A percentile compares a stretch with the other conserved stretches of the same genome.
Conservation (phyloP, 768 basidiomycete genomes). For the Daedaleopsis nitida region DNA sequence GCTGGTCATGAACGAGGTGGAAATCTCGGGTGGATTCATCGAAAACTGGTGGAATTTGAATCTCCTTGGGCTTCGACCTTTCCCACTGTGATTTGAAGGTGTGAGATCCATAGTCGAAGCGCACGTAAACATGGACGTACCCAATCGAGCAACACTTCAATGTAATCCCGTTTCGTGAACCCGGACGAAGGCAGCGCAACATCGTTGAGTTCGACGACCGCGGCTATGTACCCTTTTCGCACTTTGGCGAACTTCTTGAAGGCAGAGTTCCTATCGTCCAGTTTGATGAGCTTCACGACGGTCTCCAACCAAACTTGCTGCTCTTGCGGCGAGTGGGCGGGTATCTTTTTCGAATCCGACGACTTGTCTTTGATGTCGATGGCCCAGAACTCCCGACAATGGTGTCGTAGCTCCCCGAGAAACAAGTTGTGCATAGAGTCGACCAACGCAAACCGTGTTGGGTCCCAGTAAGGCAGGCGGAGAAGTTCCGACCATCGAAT, state of each 20-base stretch:
- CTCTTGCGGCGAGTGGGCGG: not conserved
- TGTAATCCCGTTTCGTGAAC: not conserved
- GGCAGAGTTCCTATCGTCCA: too few relatives aligned
- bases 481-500: conserved; percentile 33
- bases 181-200: not conserved
- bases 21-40: not conserved
- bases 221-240: not conserved
- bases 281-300: not conserved
- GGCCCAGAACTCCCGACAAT: conserved; percentile 31
- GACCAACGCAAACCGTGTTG: conserved; percentile 31
- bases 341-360: not conserved
- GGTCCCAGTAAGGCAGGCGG: conserved; percentile 43
- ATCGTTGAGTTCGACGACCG: not conserved
- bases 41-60: not conserved
- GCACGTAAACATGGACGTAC: not conserved
- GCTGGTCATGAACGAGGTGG: not conserved
- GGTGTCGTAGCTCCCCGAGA: conserved; percentile 37
- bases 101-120: not conserved
- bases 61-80: not conserved
- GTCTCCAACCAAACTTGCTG: not conserved
- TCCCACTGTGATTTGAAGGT: not conserved
- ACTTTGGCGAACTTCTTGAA: not conserved
- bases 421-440: conserved; percentile 46
- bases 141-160: not conserved
- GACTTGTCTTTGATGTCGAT: conserved; percentile 17